These are phyloP conservation scores for Lepidium africanum DNA, from an alignment of 345 rosid genomes.

Conservation along the genomic window DNA sequence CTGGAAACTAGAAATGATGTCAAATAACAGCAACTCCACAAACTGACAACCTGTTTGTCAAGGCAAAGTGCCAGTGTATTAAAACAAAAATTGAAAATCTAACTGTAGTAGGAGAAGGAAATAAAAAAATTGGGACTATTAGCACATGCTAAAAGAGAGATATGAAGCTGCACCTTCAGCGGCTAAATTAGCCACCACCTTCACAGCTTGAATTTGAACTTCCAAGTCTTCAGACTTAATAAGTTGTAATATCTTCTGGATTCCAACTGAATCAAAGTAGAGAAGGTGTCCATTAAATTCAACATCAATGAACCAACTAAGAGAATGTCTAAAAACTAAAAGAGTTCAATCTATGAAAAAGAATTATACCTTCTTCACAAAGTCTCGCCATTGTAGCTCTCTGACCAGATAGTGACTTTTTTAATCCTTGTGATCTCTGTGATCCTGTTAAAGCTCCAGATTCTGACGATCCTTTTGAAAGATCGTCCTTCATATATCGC, in stretches of 20 bases:
- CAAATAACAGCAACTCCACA: neutral
- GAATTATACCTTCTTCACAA: constrained; percentile 74
- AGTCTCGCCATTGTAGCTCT: constrained; percentile 85
- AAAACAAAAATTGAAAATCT: neutral
- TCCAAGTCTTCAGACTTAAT: constrained; percentile 74
- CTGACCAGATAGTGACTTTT: constrained; percentile 58
- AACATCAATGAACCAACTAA: neutral
- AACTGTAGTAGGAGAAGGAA: neutral
- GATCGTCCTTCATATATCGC: constrained; percentile 43
- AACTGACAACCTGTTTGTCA: neutral
- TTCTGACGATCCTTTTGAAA: constrained; percentile 38
- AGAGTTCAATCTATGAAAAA: neutral
- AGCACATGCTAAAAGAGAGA: neutral
- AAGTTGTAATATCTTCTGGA: constrained; percentile 73
- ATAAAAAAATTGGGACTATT: neutral
- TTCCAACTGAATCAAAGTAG: constrained; percentile 51
- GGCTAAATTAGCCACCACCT: constrained; percentile 94
- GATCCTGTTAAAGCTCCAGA: constrained; percentile 32
- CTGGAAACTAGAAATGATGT: neutral
- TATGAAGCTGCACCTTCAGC: constrained; percentile 65
- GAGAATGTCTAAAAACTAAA: neutral
- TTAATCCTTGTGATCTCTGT: constrained; percentile 49
- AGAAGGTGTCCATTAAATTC: constrained; percentile 9
- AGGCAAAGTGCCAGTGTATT: neutral
- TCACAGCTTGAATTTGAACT: constrained; percentile 87